Base-by-base conservation (phyloP, 108 stramenopile species). In the Pseudonitzschia multistriata region DNA sequence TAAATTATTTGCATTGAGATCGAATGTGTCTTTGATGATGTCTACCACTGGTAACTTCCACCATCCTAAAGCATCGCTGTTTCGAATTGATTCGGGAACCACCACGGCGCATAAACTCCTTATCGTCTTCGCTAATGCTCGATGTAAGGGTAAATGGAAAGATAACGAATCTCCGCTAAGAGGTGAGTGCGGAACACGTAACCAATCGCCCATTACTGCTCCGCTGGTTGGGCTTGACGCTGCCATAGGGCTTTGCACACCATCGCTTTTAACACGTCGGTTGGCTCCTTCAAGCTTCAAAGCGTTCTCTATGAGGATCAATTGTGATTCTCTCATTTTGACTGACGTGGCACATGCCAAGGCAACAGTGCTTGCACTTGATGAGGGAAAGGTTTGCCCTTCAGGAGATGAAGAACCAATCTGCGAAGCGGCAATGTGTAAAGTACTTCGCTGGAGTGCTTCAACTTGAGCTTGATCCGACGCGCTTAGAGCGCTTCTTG, bases 11-110 rank as follows among this genome's bases (percentile, higher is more conserved):
- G 30, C 56, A 36, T 72, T 62, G 13, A 62, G 25, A 66, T 61
- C 68, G 28, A 82, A 64, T 15, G 39, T 49, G 36, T 49, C 28
- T 7, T 27, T 19, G 33, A 83, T 83, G 6, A 81, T 82, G 61
- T 94, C 93, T 15, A 94, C 62, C 1, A 92, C 79, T 11, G 93
- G 93, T 47, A 94, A 62, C 64, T 91, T 83, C 93, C 93, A 94
- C 93, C 93, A 94, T 47, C 66, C 56, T 28, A 78, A 40, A 14
- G 89, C 73, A 54, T 85, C 67, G 49, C 68, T 64, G 11, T 78
- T 70, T 47, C 88, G 83, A 25, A 82, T 64, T 29, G 79, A 59
- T 35, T 76, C 76, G 15, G 93, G 85, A 2, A 94, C 89, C 50
- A 85, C 79, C 6, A 91, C 76, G 19, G 79, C 66, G 60, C 90